phyloP scores from a whole-genome alignment of 345 rosid species.

The Rhodomyrtus tomentosa region DNA sequence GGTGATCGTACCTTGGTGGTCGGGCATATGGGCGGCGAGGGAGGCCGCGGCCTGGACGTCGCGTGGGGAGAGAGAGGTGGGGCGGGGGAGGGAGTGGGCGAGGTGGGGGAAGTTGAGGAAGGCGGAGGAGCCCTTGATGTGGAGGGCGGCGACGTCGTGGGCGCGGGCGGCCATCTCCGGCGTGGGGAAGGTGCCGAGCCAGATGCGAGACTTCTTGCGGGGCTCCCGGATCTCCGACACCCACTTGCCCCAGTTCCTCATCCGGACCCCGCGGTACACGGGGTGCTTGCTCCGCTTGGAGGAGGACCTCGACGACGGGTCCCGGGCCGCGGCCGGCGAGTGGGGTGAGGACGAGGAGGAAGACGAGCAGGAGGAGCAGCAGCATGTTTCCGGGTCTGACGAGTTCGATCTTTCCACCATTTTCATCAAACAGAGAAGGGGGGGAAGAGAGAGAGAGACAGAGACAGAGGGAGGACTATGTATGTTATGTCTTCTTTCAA shows the following conservation, averaged over 20 bases:
- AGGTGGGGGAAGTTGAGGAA: constrained; percentile 87
- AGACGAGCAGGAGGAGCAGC: background rate
- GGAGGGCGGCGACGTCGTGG: constrained; percentile 83
- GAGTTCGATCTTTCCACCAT: background rate
- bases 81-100: constrained; percentile 56
- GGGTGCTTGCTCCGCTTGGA: constrained; percentile 44
- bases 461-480: background rate
- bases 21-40: constrained; percentile 67
- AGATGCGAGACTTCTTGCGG: constrained; percentile 81
- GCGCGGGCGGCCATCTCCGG: constrained; percentile 99
- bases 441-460: background rate
- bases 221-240: constrained; percentile 96
- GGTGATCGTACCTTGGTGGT: background rate
- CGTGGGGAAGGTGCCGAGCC: constrained; percentile 88
- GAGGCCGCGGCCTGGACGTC: constrained; percentile 92
- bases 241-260: constrained; percentile 98
- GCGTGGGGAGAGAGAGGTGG: constrained; percentile 61
- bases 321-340: constrained; percentile 8
- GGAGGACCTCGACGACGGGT: constrained; percentile 11
- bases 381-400: background rate
- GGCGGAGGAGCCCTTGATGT: constrained; percentile 74
- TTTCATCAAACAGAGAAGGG: background rate
- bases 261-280: constrained; percentile 71
- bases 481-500: background rate
- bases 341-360: background rate